Percentiles rank a stretch among this genome's conserved stretches.
Conservation (phyloP, 768 basidiomycete genomes). For the Nevesoporus exiguus region DNA sequence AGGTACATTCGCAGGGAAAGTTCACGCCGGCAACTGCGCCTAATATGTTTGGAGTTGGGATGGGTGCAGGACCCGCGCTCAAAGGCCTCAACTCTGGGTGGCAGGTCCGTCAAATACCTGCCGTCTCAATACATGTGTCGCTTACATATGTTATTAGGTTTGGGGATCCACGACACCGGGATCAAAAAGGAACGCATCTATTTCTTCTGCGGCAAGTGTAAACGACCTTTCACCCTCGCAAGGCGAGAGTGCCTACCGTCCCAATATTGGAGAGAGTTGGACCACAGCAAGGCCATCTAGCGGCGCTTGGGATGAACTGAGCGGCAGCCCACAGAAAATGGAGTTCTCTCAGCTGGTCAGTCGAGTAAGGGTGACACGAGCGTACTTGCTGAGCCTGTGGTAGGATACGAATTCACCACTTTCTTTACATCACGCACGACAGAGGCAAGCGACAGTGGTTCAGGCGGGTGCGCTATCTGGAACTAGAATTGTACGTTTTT, state of each 20-base stretch:
- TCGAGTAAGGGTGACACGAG: constrained; percentile 10
- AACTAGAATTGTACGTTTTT: constrained; percentile 38
- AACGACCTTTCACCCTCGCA: constrained; percentile 46
- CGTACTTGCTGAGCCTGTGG: constrained; percentile 12
- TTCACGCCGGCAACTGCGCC: constrained; percentile 38
- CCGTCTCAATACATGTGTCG: constrained; percentile 4
- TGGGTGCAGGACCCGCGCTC: constrained; percentile 44
- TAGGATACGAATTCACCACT: constrained; percentile 44
- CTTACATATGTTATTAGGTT: constrained; percentile 39
- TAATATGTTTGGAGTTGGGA: constrained; percentile 53
- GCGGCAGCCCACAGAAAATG: constrained; percentile 46
- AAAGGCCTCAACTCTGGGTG: constrained; percentile 60
- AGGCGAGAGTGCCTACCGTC: constrained; percentile 45
- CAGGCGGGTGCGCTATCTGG: constrained; percentile 38
- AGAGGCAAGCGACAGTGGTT: constrained; percentile 41
- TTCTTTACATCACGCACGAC: constrained; percentile 44
- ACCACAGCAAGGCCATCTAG: constrained; percentile 46
- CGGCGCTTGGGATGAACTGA: constrained; percentile 59
- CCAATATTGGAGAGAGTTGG: constrained; percentile 51
- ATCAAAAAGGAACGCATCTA: constrained; percentile 58
- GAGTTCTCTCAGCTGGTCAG: constrained; percentile 49
- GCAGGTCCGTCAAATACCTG: constrained; percentile 48
- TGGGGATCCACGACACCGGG: constrained; percentile 51
- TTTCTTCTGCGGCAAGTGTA: constrained; percentile 54
- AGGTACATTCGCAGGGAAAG: constrained; percentile 46